A percentile compares a stretch with the other conserved stretches of the same genome.
Conservation (phyloP, 2,329 filamentous ascomycete genomes). For the Talaromyces sp. region DNA sequence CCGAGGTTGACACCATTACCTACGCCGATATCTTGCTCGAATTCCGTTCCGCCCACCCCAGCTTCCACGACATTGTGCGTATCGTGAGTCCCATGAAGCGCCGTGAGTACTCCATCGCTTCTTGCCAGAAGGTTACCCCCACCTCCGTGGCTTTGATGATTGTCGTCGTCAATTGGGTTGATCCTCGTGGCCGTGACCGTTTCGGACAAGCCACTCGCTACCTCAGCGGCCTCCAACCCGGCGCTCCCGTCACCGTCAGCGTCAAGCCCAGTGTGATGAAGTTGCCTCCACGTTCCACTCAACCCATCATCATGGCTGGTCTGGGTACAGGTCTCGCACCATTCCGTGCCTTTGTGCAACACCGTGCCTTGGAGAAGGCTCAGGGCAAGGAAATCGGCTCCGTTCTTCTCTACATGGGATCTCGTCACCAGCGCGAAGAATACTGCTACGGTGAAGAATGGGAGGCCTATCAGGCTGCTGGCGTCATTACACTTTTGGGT, state of each 20-base stretch:
- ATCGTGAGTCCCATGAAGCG: slow-evolving; percentile 92
- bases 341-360: slow-evolving; percentile 98
- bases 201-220: slow-evolving; percentile 93
- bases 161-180: slow-evolving; percentile 94
- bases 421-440: slow-evolving; percentile 94
- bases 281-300: slow-evolving; percentile 79
- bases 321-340: slow-evolving; percentile 96
- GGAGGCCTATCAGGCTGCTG: slow-evolving; percentile 95
- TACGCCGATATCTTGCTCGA: slow-evolving; percentile 88
- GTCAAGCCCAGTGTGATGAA: slow-evolving; percentile 99
- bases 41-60: slow-evolving; percentile 82
- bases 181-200: slow-evolving; percentile 79
- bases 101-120: slow-evolving; percentile 98
- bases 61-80: slow-evolving; percentile 81
- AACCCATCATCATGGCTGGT: slow-evolving; percentile 97
- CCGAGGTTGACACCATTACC: slow-evolving; percentile 86
- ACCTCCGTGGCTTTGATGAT: slow-evolving; percentile 91
- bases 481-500: slow-evolving; percentile 90
- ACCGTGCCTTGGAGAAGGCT: slow-evolving; percentile 96
- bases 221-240: slow-evolving; percentile 71
- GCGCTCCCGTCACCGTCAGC: slow-evolving; percentile 78
- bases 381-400: slow-evolving; percentile 92
- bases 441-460: slow-evolving; percentile 99
- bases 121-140: slow-evolving; percentile 89
- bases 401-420: slow-evolving; percentile 93